Conservation (phyloP, 202 grass and related monocot species). For the Cymbopogon flexuosus region DNA sequence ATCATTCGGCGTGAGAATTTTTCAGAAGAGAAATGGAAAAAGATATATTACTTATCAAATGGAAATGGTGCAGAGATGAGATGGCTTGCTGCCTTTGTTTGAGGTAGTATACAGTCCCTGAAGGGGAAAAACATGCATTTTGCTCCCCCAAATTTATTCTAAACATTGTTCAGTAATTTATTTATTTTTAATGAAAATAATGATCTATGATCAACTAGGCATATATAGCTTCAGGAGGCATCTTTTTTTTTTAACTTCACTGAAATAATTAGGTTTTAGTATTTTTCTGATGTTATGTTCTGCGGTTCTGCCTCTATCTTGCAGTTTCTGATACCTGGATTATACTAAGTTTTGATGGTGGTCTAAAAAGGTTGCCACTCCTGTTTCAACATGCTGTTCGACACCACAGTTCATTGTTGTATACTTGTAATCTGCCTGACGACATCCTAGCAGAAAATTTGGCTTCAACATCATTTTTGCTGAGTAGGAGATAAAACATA, state of each 20-base stretch:
- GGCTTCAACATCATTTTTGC: no score
- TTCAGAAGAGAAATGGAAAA: constrained; percentile 95
- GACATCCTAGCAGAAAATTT: constrained; percentile 7
- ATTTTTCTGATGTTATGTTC: no score
- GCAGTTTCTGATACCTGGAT: constrained; percentile 28
- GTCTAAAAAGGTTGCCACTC: background rate
- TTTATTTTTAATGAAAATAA: no score
- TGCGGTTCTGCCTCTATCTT: background rate
- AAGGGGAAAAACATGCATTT: background rate
- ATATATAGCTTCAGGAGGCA: background rate
- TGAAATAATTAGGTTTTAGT: background rate
- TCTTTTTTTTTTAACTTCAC: background rate
- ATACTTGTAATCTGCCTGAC: constrained; percentile 25
- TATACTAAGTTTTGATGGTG: background rate
- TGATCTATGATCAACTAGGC: background rate
- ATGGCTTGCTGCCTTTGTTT: constrained; percentile 91
- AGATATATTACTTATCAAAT: constrained; percentile 92
- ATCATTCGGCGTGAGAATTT: constrained; percentile 67
- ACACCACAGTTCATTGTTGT: constrained; percentile 21
- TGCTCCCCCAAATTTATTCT: background rate
- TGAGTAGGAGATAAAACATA: background rate
- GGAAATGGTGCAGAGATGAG: constrained; percentile 98
- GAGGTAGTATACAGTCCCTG: constrained; percentile 26
- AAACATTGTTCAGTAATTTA: background rate
- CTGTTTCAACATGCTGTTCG: background rate